phyloP scores from a whole-genome alignment of 1,284 basidiomycete genomes.

The Papiliotrema terrestris region DNA sequence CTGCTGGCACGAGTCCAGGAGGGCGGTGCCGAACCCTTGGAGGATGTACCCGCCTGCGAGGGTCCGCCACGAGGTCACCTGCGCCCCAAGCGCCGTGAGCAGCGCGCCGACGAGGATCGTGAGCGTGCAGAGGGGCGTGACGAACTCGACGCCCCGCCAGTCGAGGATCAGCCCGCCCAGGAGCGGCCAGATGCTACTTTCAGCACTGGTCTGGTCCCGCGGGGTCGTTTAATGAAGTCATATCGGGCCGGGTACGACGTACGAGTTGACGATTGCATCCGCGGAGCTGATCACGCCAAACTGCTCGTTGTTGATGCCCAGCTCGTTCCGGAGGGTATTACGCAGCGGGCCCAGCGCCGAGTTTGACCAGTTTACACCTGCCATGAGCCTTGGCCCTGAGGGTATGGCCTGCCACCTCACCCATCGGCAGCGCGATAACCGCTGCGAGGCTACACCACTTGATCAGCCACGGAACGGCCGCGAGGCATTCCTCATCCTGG shows the following conservation, averaged over 20 bases:
- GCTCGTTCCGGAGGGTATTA: conserved; percentile 7
- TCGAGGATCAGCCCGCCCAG: conserved; percentile 33
- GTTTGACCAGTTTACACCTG: conserved; percentile 8
- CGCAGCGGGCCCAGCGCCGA: conserved; percentile 5
- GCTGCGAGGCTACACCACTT: conserved; percentile 8
- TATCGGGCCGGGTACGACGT: too few species aligned
- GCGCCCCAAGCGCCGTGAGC: conserved; percentile 21
- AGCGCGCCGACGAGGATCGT: conserved; percentile 26
- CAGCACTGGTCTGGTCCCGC: too few species aligned
- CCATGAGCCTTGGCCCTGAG: not conserved
- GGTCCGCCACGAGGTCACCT: conserved; percentile 16
- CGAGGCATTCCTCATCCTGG: too few species aligned
- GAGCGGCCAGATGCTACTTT: conserved; percentile 15
- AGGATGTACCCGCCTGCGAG: conserved; percentile 31
- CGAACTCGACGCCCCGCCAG: conserved; percentile 26
- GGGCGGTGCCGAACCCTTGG: conserved; percentile 27
- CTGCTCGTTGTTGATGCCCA: conserved; percentile 13
- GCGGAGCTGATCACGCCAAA: conserved; percentile 8
- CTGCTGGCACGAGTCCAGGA: conserved; percentile 33
- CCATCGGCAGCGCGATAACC: conserved; percentile 6
- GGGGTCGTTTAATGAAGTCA: too few species aligned
- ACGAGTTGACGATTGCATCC: conserved; percentile 12
- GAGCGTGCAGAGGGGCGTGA: conserved; percentile 17
- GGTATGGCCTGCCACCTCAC: not conserved
- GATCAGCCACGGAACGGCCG: not conserved